A percentile compares a stretch with the other conserved stretches of the same genome.
Conservation (phyloP, 1,284 basidiomycete species). For the Austroboletus novae-zelandiae region DNA sequence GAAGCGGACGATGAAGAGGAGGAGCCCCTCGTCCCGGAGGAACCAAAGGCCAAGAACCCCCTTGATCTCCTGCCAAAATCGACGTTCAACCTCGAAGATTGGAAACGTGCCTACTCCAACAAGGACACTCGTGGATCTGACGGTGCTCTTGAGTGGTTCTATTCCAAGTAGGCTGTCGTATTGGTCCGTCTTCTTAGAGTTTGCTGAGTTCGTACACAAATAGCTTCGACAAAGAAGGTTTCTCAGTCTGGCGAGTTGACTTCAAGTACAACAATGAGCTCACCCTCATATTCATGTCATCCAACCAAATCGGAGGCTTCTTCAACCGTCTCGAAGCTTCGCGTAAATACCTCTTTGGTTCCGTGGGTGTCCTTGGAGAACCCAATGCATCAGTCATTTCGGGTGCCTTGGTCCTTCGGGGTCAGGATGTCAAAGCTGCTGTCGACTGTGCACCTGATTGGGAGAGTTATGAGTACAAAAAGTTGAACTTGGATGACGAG, state of each 20-base stretch:
- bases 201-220: slow-evolving; percentile 22
- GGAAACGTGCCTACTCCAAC: slow-evolving; percentile 98
- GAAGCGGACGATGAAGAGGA: slow-evolving; percentile 72
- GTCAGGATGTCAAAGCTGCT: slow-evolving; percentile 66
- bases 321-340: slow-evolving; percentile 96
- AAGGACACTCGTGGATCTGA: slow-evolving; percentile 83
- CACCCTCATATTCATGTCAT: slow-evolving; percentile 90
- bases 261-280: slow-evolving; percentile 98
- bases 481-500: slow-evolving; percentile 63
- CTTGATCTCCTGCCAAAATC: slow-evolving; percentile 92
- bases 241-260: slow-evolving; percentile 89
- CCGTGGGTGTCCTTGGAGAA: slow-evolving; percentile 86
- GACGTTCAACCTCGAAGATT: slow-evolving; percentile 93
- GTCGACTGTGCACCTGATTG: slow-evolving; percentile 88
- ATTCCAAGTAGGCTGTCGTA: slow-evolving; percentile 65
- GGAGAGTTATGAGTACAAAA: slow-evolving; percentile 85
- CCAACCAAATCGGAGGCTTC: slow-evolving; percentile 89
- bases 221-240: slow-evolving; percentile 90
- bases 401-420: slow-evolving; percentile 83
- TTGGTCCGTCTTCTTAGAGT: slow-evolving; percentile 2
- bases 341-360: slow-evolving; percentile 94
- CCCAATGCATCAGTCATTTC: slow-evolving; percentile 75
- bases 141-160: slow-evolving; percentile 85
- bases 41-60: slow-evolving; percentile 90
- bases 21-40: slow-evolving; percentile 57